Evolutionary conservation across 2,329 filamentous ascomycete species (phyloP).

Genomic region (Apiospora sp.): DNA sequence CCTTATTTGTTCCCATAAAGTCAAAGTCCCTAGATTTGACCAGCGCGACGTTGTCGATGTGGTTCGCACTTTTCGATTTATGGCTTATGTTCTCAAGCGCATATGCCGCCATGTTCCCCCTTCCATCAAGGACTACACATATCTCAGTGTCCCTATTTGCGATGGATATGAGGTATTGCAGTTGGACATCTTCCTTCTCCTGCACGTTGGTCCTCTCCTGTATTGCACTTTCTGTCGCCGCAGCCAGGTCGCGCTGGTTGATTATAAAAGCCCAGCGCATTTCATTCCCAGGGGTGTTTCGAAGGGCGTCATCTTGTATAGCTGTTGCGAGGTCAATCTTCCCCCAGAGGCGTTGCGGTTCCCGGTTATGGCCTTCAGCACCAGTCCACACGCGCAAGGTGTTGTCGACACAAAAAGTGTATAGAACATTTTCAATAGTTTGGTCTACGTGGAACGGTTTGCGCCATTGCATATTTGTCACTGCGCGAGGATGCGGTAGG

Average conservation of each 20-base stretch:
- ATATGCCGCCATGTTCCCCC: constrained; percentile 89
- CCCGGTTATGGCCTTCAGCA: constrained; percentile 73
- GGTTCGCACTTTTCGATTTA: constrained; percentile 69
- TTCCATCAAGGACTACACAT: constrained; percentile 83
- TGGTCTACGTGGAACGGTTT: constrained; percentile 80
- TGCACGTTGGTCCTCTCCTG: constrained; percentile 63
- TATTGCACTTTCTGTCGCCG: constrained; percentile 79
- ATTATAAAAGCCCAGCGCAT: constrained; percentile 81
- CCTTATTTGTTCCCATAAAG: constrained; percentile 46
- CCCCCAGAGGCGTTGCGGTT: constrained; percentile 81
- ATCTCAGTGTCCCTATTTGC: constrained; percentile 88
- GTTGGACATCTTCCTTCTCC: constrained; percentile 71
- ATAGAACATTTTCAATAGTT: constrained; percentile 84
- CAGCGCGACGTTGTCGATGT: constrained; percentile 87
- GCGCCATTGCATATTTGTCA: constrained; percentile 90
- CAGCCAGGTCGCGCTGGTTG: constrained; percentile 80
- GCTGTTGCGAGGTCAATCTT: constrained; percentile 79
- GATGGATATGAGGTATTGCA: constrained; percentile 86
- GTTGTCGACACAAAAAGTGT: constrained; percentile 86
- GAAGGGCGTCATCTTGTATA: constrained; percentile 58
- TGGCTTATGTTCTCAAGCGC: constrained; percentile 86
- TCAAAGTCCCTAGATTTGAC: constrained; percentile 66
- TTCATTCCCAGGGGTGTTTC: constrained; percentile 37
- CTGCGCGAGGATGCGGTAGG: constrained; percentile 79
- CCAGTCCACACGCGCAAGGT: constrained; percentile 84